Conservation (phyloP, 768 basidiomycete species). For the Gloeostereum incarnatum region DNA sequence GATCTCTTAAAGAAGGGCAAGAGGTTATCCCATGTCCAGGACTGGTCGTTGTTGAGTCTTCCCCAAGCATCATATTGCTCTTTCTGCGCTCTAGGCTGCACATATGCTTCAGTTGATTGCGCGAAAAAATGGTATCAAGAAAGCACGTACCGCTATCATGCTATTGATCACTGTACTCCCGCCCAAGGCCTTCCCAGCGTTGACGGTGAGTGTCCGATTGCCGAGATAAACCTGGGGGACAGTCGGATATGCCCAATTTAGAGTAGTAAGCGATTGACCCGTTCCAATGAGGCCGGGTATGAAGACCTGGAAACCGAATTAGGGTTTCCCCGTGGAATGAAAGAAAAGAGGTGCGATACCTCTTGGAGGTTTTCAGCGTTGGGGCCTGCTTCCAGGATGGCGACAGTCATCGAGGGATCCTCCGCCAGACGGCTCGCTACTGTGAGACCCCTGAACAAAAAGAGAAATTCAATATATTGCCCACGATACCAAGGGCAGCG, state of each 20-base stretch:
- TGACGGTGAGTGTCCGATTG: constrained; percentile 24
- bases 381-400: constrained; percentile 29
- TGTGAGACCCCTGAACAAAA: constrained; percentile 17
- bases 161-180: constrained; percentile 52
- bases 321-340: not conserved
- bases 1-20: constrained; percentile 37
- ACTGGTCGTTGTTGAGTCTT: constrained; percentile 16
- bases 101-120: too few species aligned
- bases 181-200: constrained; percentile 42
- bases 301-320: constrained; percentile 13
- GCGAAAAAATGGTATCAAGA: too few species aligned
- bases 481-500: not conserved
- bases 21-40: constrained; percentile 30
- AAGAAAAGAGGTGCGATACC: constrained; percentile 15
- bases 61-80: constrained; percentile 25
- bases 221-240: constrained; percentile 30
- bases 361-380: constrained; percentile 23
- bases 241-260: constrained; percentile 43
- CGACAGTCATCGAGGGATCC: constrained; percentile 17
- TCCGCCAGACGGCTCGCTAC: constrained; percentile 26
- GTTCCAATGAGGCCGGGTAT: constrained; percentile 20
- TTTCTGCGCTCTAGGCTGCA: constrained; percentile 20
- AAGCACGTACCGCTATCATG: constrained; percentile 21
- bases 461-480: not conserved
- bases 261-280: constrained; percentile 21